phyloP scores from a whole-genome alignment of 108 stramenopile genomes.

The Stephanodiscus minutulus region DNA sequence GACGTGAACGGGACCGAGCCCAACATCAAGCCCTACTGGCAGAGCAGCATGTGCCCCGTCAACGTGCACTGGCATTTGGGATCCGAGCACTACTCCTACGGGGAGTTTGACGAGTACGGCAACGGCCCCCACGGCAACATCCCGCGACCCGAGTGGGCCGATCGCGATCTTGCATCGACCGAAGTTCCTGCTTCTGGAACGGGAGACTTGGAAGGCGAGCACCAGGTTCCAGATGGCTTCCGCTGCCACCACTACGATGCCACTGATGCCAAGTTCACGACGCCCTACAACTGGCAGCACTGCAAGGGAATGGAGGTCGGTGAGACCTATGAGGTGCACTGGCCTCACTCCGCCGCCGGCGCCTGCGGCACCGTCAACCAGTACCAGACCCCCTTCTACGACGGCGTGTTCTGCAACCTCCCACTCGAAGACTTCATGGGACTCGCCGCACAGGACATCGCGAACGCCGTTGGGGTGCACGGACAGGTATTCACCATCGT shows the following conservation, averaged over 20 bases:
- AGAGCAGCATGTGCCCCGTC: constrained; percentile 40
- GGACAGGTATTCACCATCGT: constrained; percentile 56
- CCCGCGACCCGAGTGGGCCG: too few relatives aligned
- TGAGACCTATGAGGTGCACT: constrained; percentile 57
- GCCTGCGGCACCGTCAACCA: constrained; percentile 49
- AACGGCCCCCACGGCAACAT: too few relatives aligned
- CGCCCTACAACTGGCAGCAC: constrained; percentile 41
- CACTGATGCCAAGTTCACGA: constrained; percentile 28
- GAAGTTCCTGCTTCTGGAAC: too few relatives aligned
- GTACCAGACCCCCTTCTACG: constrained; percentile 56
- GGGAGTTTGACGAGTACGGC: constrained; percentile 49
- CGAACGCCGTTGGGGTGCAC: constrained; percentile 36
- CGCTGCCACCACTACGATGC: constrained; percentile 42
- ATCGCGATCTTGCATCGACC: too few relatives aligned
- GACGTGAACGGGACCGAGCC: too few relatives aligned
- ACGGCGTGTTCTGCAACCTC: constrained; percentile 55
- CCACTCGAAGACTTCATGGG: constrained; percentile 5
- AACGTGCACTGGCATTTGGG: constrained; percentile 80
- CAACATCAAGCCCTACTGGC: too few relatives aligned
- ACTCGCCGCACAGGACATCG: constrained; percentile 11
- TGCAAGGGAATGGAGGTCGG: constrained; percentile 51
- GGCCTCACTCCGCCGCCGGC: constrained; percentile 53
- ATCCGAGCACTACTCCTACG: constrained; percentile 62
- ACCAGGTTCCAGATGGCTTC: constrained; percentile 18
- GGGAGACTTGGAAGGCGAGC: too few relatives aligned